These are phyloP conservation scores for Glycyrrhiza uralensis DNA, from an alignment of 306 rosid genomes.

Conservation along the genomic window DNA sequence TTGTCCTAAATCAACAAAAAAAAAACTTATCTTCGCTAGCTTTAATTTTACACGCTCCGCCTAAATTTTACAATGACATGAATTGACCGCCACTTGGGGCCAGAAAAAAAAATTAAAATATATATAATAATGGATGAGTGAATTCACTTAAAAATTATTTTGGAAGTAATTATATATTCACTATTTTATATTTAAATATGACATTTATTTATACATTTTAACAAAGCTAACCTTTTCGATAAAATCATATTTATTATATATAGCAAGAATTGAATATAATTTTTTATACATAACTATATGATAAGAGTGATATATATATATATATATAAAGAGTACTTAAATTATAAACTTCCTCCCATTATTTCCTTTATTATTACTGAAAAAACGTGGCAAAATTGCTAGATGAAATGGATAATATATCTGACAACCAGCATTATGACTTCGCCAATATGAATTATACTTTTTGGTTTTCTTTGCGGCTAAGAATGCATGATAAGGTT, in stretches of 20 bases:
- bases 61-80: too few species aligned
- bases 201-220: too few species aligned
- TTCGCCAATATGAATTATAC: slow-evolving; percentile 13
- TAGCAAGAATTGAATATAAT: neutral
- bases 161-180: neutral
- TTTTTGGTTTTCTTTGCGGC: slow-evolving; percentile 25
- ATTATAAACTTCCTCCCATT: neutral
- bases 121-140: too few species aligned
- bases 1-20: too few species aligned
- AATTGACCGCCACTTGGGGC: too few species aligned
- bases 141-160: too few species aligned
- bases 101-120: too few species aligned
- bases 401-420: neutral
- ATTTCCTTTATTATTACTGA: neutral
- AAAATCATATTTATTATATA: neutral
- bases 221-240: too few species aligned
- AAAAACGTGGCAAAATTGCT: slow-evolving; percentile 14
- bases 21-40: too few species aligned
- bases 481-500: slow-evolving; percentile 30
- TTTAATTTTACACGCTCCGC: too few species aligned
- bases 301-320: neutral
- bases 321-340: neutral
- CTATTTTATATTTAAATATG: too few species aligned
- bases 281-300: neutral
- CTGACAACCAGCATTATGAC: neutral